phyloP scores from a whole-genome alignment of 2,329 filamentous ascomycete genomes.

The Aphanoascus verrucosus region DNA sequence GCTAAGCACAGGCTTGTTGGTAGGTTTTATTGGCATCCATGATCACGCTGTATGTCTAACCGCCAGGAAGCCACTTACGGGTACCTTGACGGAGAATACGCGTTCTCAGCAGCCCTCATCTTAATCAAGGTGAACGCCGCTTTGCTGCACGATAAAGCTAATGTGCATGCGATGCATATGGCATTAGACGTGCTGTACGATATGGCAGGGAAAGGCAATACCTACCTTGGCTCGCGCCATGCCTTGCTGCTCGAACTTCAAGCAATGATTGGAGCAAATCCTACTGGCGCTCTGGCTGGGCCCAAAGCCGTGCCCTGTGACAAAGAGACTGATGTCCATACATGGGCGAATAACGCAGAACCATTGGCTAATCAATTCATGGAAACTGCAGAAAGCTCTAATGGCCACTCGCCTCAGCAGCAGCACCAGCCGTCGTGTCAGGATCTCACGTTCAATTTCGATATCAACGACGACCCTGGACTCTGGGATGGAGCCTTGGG shows the following conservation, averaged over 20 bases:
- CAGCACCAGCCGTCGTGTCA: constrained; percentile 19
- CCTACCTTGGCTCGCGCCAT: constrained; percentile 37
- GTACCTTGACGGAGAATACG: constrained; percentile 48
- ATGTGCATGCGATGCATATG: constrained; percentile 38
- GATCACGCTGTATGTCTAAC: background rate
- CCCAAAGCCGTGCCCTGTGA: constrained; percentile 1
- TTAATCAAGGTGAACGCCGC: constrained; percentile 47
- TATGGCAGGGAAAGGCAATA: constrained; percentile 46
- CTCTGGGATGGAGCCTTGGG: constrained; percentile 35
- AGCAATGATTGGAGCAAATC: constrained; percentile 21
- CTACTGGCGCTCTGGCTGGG: background rate
- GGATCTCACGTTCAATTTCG: constrained; percentile 24
- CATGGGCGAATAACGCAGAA: too few species aligned
- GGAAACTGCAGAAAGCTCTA: constrained; percentile 9
- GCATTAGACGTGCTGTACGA: constrained; percentile 38
- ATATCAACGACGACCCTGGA: constrained; percentile 30
- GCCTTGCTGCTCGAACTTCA: constrained; percentile 31
- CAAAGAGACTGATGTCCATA: background rate
- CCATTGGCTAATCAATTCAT: too few species aligned
- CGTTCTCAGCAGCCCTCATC: constrained; percentile 45
- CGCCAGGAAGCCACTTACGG: constrained; percentile 42
- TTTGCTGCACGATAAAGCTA: constrained; percentile 39
- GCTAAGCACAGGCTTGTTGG: constrained; percentile 42
- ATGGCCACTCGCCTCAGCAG: constrained; percentile 18
- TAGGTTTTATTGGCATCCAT: constrained; percentile 21